Base-by-base conservation (phyloP, 306 rosid genomes). In the Parietaria judaica region DNA sequence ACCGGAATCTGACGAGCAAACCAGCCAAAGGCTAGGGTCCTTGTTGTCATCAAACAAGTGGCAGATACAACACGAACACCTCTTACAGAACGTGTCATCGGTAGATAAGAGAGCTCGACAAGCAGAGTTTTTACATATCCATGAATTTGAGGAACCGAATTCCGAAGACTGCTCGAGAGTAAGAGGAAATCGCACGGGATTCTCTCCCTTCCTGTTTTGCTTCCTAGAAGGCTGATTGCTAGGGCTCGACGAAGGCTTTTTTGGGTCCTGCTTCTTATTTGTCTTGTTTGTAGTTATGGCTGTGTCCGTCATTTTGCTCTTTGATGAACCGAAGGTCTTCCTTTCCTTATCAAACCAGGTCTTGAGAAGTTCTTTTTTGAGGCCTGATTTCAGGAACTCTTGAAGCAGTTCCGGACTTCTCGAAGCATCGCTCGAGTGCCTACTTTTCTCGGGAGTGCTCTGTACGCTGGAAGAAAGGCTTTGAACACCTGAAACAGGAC, bases 1-100 rank as follows among this genome's bases (percentile, higher is more conserved):
- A 61, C 79, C 71, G 63, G 95, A 83, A 60, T 94, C 97, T 54
- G 86, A 78, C 50, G 89, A 60, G 81, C 99, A 94, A 63, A 86
- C 99, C 76, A 88, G 75, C 99, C 99, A 94, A 71, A 94, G 99
- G 70, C 99, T 94, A 37, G 99, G 99, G 71, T 94, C 99, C 86
- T 94, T 94, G 77, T 94, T 94, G 79, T 94, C 99, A 64, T 94
- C 99, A 60, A 86, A 94, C 59, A 82, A 80, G 65, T 94, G 99
- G 63, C 99, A 94, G 65, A 94, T 94, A 74, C 99, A 88, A 75
- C 99, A 94, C 48, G 99, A 94, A 77, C 99, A 94, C 86, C 99
- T 86, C 82, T 77, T 86, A 82, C 99, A 94, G 69, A 94, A 94
- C 37, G 97, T 83, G 83, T 84, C 90, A 60, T 94, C 94, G 72